Evolutionary conservation across 352 stramenopile species (phyloP).

Genomic region (Phytophthora syringae): DNA sequence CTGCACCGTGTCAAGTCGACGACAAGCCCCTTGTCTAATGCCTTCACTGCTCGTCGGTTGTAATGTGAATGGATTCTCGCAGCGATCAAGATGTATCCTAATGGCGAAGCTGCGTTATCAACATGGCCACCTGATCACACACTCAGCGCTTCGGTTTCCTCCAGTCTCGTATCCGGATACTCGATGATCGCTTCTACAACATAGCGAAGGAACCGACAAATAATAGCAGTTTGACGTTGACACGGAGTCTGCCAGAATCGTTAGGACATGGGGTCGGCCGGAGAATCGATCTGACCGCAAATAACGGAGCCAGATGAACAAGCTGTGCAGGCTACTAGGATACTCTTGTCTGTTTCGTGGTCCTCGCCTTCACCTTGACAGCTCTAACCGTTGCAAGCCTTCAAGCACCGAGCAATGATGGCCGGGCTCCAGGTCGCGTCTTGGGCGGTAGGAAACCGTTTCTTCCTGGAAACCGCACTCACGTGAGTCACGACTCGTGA

Average conservation of each 20-base stretch:
- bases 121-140: conserved; percentile 1
- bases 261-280: background rate
- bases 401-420: too few species aligned
- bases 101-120: background rate
- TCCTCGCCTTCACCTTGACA: background rate
- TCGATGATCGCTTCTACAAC: too few species aligned
- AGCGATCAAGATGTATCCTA: background rate
- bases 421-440: too few species aligned
- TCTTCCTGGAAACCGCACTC: too few species aligned
- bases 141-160: background rate
- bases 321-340: conserved; percentile 8
- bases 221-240: too few species aligned
- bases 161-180: background rate
- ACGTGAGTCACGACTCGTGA: too few species aligned
- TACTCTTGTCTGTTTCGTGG: conserved; percentile 10
- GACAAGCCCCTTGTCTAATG: background rate
- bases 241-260: background rate
- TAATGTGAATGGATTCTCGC: background rate
- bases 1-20: background rate
- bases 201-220: background rate
- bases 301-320: conserved; percentile 9
- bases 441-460: too few species aligned
- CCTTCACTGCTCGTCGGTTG: too few species aligned
- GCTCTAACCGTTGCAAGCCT: too few species aligned
- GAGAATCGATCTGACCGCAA: background rate